Evolutionary conservation across 1,284 basidiomycete genomes (phyloP), one percentile per base, ranked within the genome.

Genomic region (Trametes sp.): DNA sequence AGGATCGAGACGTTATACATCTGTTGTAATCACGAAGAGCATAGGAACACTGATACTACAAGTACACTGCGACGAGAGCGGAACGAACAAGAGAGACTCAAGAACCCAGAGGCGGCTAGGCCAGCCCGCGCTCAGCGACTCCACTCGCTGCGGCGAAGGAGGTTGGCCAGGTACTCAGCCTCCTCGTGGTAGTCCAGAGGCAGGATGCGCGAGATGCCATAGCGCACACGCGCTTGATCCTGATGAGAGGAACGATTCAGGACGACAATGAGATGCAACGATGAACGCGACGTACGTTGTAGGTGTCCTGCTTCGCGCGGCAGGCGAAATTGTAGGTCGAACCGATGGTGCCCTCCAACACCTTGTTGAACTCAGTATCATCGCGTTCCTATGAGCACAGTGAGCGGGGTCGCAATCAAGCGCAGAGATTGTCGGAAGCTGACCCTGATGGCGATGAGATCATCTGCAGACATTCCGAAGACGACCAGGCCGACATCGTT

Each of bases 241-340:
- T 96, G 28, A 67, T 28, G 9, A 31, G 1, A 10, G 55, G 60
- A 58, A 50, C 44, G 21, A 23, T 14, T 44, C 31, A 61, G 31
- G 33, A 67, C 24, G 48, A 45, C 23, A 42, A 48, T 50, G 14
- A n/a, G 16, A 48, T 26, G 10, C 26, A 31, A 6, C 48, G 10
- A 11, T 24, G 56, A 55, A 19, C 31, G 23, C 24, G 23, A 24
- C 90, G 72, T 71, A 94, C 94, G 70, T 95, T 93, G 76, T 86
- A 98, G 0, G 87, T 89, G 68, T 98, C 95, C 70, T 90, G 88
- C 79, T 93, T 96, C 11, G 95, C 97, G 53, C 91, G 87, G 75
- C 95, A 95, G 56, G 86, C 85, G 77, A 98, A 95, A 70, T 94
- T 92, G 78, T 84, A 98, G 1, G 87, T 86, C 66, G 84, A 82